Percentiles rank a stretch among this genome's conserved stretches.
phyloP scores from a whole-genome alignment of 805 yeast species.

The Candida railenensis region DNA sequence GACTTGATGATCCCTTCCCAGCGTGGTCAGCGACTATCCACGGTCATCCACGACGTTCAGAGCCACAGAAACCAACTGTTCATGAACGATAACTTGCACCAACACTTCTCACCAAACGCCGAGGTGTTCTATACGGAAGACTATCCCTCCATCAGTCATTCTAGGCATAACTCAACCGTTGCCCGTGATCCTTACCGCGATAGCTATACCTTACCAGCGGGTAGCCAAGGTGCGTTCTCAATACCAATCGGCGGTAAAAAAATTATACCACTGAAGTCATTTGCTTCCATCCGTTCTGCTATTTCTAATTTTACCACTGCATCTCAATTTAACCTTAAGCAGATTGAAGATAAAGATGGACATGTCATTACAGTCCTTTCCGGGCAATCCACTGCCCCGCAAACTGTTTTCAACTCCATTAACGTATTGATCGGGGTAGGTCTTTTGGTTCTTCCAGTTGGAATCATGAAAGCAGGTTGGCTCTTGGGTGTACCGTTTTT shows the following conservation, averaged over 20 bases:
- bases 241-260: constrained; percentile 17
- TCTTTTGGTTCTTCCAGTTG: constrained; percentile 63
- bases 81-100: constrained; percentile 12
- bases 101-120: constrained; percentile 12
- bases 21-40: constrained; percentile 63
- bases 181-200: background rate
- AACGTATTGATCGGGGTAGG: constrained; percentile 71
- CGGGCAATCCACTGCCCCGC: constrained; percentile 80
- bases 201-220: constrained; percentile 8
- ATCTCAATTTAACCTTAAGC: constrained; percentile 54
- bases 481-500: constrained; percentile 61
- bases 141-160: constrained; percentile 23
- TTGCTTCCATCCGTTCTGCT: constrained; percentile 41
- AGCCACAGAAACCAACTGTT: constrained; percentile 20
- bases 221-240: constrained; percentile 3
- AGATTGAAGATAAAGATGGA: constrained; percentile 71
- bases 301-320: constrained; percentile 38
- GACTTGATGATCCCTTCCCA: constrained; percentile 64
- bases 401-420: constrained; percentile 74
- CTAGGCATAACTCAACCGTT: constrained; percentile 25
- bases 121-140: constrained; percentile 44
- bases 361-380: constrained; percentile 67
- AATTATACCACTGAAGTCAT: constrained; percentile 38
- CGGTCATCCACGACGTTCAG: constrained; percentile 46
- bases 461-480: constrained; percentile 65